Evolutionary conservation across 2,329 filamentous ascomycete species (phyloP).

Genomic region (Aspergillus tamarii): DNA sequence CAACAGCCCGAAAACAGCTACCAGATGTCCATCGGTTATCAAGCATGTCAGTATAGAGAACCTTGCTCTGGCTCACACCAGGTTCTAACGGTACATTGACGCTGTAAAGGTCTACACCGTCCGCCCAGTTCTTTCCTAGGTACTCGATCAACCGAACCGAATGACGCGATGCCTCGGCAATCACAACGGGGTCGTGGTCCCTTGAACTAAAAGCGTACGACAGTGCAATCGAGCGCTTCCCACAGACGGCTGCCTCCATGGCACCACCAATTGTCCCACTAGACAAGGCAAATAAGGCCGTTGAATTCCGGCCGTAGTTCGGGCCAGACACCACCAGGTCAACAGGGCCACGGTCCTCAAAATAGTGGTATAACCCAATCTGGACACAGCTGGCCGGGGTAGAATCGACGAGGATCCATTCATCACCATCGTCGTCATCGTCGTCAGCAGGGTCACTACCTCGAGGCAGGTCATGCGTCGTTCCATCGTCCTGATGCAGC

Average conservation of each 20-base stretch:
- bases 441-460: constrained; percentile 56
- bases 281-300: constrained; percentile 75
- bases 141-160: constrained; percentile 78
- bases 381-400: constrained; percentile 81
- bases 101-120: constrained; percentile 79
- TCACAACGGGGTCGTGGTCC: constrained; percentile 80
- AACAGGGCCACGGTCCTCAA: constrained; percentile 69
- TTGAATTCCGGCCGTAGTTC: constrained; percentile 83
- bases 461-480: constrained; percentile 64
- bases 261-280: constrained; percentile 78
- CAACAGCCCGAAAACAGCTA: constrained; percentile 82
- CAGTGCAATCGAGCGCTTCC: constrained; percentile 73
- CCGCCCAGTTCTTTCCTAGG: constrained; percentile 73
- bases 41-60: constrained; percentile 82
- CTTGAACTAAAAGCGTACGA: constrained; percentile 88
- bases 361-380: constrained; percentile 80
- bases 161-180: constrained; percentile 74
- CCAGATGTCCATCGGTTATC: constrained; percentile 89
- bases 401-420: constrained; percentile 81
- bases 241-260: constrained; percentile 74
- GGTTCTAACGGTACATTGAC: constrained; percentile 88
- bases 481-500: constrained; percentile 66
- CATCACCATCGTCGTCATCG: constrained; percentile 60
- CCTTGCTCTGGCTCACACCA: constrained; percentile 70
- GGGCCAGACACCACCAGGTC: constrained; percentile 79